These are phyloP conservation scores for Colletotrichum theobromicola DNA, from an alignment of 2,329 filamentous ascomycete genomes.

Conservation along the genomic window DNA sequence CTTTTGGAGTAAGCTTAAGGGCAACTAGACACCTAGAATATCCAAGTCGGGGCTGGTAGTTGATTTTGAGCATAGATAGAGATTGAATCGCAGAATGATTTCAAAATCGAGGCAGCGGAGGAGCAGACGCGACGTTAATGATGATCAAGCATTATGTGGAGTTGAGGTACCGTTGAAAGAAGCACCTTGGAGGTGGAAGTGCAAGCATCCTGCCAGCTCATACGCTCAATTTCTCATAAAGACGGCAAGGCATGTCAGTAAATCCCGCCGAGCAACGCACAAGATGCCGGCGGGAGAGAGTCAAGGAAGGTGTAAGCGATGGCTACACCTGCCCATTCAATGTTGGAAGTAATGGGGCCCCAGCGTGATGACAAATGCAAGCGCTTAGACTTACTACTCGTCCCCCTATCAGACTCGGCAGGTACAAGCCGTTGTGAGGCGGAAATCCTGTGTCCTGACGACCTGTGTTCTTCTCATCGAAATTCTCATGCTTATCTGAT, in stretches of 20 bases:
- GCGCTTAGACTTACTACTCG: background rate
- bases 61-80: background rate
- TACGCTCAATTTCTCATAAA: background rate
- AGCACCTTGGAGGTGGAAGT: background rate
- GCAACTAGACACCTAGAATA: constrained; percentile 13
- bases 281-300: background rate
- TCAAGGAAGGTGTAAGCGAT: background rate
- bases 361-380: background rate
- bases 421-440: background rate
- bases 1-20: constrained; percentile 52
- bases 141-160: background rate
- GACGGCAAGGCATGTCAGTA: background rate
- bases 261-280: background rate
- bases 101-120: background rate
- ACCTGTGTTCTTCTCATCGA: background rate
- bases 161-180: background rate
- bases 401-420: background rate
- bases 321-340: background rate
- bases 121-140: background rate
- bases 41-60: background rate
- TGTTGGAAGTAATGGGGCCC: background rate
- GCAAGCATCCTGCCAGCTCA: background rate
- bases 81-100: background rate
- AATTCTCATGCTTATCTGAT: background rate
- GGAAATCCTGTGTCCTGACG: background rate